Conservation (phyloP, 169 alveolate species). For the Plasmodium ovale region DNA sequence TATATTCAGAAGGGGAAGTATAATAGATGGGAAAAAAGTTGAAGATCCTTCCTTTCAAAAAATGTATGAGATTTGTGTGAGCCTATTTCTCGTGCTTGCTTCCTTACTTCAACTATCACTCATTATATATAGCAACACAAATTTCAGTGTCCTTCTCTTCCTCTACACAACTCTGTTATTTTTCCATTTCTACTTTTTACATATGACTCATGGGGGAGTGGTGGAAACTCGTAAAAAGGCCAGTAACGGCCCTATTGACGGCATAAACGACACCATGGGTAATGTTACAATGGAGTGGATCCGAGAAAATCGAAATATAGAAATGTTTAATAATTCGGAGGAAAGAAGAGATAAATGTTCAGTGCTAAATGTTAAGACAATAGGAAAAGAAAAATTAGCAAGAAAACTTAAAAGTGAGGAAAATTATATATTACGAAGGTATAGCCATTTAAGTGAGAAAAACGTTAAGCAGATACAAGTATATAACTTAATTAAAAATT, state of each 20-base stretch:
- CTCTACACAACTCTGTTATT: slow-evolving; percentile 32
- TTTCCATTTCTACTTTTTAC: slow-evolving; percentile 31
- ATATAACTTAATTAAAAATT: slow-evolving; percentile 22
- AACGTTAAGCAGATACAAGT: slow-evolving; percentile 45
- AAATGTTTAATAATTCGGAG: neutral
- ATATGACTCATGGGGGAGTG: too few species aligned
- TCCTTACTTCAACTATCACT: slow-evolving; percentile 40
- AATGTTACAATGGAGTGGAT: slow-evolving; percentile 42
- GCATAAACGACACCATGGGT: neutral
- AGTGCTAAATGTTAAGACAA: neutral
- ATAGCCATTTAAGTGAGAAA: neutral
- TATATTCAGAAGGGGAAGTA: slow-evolving; percentile 28
- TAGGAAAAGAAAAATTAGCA: slow-evolving; percentile 35
- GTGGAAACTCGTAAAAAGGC: neutral
- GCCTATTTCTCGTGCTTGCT: slow-evolving; percentile 12
- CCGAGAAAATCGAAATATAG: slow-evolving; percentile 11
- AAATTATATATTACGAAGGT: slow-evolving; percentile 10
- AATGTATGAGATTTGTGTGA: slow-evolving; percentile 29
- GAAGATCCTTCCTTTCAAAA: slow-evolving; percentile 3
- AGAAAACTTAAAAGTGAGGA: slow-evolving; percentile 17
- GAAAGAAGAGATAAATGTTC: neutral
- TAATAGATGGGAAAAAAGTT: slow-evolving; percentile 18
- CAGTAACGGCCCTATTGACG: too few species aligned
- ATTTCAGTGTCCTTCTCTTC: slow-evolving; percentile 29
- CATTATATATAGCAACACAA: slow-evolving; percentile 63